Evolutionary conservation across 164 flowering plant species (phyloP), one percentile per base, ranked within the genome.

Genomic region (Buxus sempervirens): DNA sequence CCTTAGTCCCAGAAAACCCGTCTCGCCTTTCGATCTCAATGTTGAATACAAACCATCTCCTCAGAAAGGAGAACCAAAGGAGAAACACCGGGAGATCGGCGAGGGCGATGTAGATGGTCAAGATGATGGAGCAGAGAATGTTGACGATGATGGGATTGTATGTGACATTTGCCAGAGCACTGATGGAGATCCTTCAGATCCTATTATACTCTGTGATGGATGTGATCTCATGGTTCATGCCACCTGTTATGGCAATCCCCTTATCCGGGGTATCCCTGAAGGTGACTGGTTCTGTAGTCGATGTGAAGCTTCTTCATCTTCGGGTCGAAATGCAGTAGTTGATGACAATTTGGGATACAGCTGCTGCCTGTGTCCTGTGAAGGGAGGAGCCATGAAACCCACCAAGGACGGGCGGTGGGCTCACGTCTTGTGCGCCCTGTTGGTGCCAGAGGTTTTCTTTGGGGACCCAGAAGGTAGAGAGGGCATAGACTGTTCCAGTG

Each of bases 141-240:
- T 82, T 4, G 90, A 81, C 0, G 93, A 88, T 25, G 98, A 91
- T 75, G 98, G 98, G 72, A 81, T 93, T 62, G 61, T 86, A 9
- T 93, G 98, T 75, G 80, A 82, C 28, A 70, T 93, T 9, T 93
- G 98, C 70, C 79, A 78, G 54, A 93, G 97, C 81, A 90, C 96
- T 18, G 98, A 93, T 54, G 98, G 93, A 1, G 97, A 91, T 62
- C 89, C 91, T 2, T 58, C 77, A 12, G 96, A 94, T 61, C 98
- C 98, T 0, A 93, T 93, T 21, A 97, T 93, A 7, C 71, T 93
- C 49, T 93, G 98, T 58, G 98, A 93, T 62, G 98, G 98, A 2
- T 93, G 98, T 62, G 96, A 91, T 68, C 60, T 87, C 10, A 93
- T 88, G 96, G 98, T 85, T 0, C 98, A 93, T 68, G 73, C 93